Conservation (phyloP, 2,329 filamentous ascomycete genomes). For the Aureobasidium sp. region DNA sequence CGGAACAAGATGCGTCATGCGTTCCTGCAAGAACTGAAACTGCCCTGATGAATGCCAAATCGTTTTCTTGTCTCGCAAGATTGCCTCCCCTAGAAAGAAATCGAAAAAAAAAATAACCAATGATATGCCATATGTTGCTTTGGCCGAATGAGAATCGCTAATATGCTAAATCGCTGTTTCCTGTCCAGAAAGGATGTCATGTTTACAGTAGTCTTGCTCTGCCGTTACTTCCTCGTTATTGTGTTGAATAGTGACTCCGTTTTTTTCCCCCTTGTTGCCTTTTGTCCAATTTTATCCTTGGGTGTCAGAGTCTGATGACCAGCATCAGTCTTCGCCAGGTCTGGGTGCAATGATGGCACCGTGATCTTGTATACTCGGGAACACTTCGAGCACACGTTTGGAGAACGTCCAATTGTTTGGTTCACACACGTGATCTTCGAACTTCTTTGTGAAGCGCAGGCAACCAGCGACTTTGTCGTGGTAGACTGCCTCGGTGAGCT, state of each 20-base stretch:
- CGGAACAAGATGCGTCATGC: too few relatives aligned
- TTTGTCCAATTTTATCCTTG: background rate
- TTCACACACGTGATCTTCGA: slow-evolving; percentile 2
- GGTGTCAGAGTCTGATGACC: background rate
- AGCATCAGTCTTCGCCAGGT: background rate
- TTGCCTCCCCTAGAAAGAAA: background rate
- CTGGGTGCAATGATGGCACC: slow-evolving; percentile 2
- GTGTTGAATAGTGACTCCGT: background rate
- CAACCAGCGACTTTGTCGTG: background rate
- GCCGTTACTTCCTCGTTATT: background rate
- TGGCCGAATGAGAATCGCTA: background rate
- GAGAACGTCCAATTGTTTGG: slow-evolving; percentile 6
- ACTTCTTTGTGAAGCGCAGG: slow-evolving; percentile 6
- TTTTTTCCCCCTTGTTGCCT: background rate
- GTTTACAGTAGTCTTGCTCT: background rate
- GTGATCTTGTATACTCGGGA: background rate
- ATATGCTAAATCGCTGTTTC: background rate
- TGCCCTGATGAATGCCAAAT: too few relatives aligned
- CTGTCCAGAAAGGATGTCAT: too few relatives aligned
- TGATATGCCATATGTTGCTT: background rate
- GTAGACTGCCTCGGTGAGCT: background rate
- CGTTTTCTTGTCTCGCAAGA: too few relatives aligned
- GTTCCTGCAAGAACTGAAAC: too few relatives aligned
- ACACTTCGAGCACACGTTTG: background rate
- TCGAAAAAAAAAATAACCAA: too few relatives aligned